Conservation (phyloP, 805 yeast species). For the Metschnikowia arizonensis region DNA sequence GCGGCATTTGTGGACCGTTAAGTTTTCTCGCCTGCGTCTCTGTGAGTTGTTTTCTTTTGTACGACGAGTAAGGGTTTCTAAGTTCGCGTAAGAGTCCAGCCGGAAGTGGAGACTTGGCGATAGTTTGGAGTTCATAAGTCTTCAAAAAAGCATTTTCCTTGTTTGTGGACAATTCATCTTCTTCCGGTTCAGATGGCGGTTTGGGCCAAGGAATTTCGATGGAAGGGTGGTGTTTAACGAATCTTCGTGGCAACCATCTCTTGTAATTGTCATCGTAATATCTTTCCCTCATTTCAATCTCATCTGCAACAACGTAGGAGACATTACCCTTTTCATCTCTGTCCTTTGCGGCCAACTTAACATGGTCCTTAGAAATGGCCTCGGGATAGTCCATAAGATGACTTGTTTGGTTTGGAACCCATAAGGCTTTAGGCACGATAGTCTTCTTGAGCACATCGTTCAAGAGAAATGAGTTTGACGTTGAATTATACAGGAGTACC, state of each 20-base stretch:
- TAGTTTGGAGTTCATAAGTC: conserved; percentile 66
- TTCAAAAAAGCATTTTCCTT: conserved; percentile 60
- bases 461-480: conserved; percentile 59
- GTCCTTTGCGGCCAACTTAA: conserved; percentile 76
- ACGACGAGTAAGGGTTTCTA: conserved; percentile 72
- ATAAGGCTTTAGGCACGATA: conserved; percentile 66
- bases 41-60: conserved; percentile 51
- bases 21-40: conserved; percentile 59
- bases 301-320: conserved; percentile 75
- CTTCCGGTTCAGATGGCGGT: conserved; percentile 51
- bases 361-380: conserved; percentile 53
- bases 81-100: conserved; percentile 58
- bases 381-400: conserved; percentile 70
- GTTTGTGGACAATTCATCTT: conserved; percentile 55
- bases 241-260: conserved; percentile 71
- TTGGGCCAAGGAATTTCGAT: conserved; percentile 88
- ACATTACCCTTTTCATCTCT: conserved; percentile 60
- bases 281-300: conserved; percentile 59
- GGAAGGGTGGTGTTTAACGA: conserved; percentile 63
- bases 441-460: conserved; percentile 65
- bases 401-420: conserved; percentile 68
- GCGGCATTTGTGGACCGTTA: conserved; percentile 74
- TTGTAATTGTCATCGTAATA: conserved; percentile 74
- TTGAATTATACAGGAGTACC: conserved; percentile 55
- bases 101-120: conserved; percentile 69